Evolutionary conservation across 257 asterid species (phyloP), one percentile per base, ranked within the genome.

Genomic region (Primulina huaijiensis): DNA sequence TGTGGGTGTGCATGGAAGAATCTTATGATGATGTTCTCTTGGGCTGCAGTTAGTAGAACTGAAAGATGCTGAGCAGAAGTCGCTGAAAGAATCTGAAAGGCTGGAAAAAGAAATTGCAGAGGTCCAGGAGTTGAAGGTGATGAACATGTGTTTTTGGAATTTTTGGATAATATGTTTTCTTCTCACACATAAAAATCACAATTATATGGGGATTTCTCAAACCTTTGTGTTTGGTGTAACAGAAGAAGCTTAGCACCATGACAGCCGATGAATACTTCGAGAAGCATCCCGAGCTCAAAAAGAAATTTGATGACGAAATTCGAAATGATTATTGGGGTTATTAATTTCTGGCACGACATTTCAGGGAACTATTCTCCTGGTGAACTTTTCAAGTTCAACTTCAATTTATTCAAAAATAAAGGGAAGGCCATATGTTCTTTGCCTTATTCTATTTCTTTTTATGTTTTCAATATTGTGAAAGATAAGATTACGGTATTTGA

Each of bases 241-340:
- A 92, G 98, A 80, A 70, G 27, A 90, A 83, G 81, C 86, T 90
- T 30, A 88, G 97, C 63, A 92, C 98, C 64, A 92, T 90, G 97
- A 92, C 98, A 46, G 97, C 97, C 23, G 98, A 92, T 21, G 98
- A 92, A 67, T 92, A 92, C 85, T 92, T 92, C 27, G 96, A 76
- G 69, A 90, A 92, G 87, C 95, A 87, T 76, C 97, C 98, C 3
- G 98, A 92, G 82, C 88, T 92, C 74, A 92, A 81, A 91, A 84
- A 88, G 89, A 78, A 80, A 82, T 85, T 85, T 58, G 90, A 85
- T 68, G 90, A 85, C 12, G 90, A 85, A 81, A 80, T 85, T 58
- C 78, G 90, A 60, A 85, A 85, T 37, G 90, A 85, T 60, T 80
- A 85, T 40, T 85, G 90, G 90, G 90, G 87, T 71, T 85, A 85